Percentiles rank a stretch among this genome's conserved stretches.
phyloP scores from a whole-genome alignment of 257 asterid genomes.

The Plantago major region DNA sequence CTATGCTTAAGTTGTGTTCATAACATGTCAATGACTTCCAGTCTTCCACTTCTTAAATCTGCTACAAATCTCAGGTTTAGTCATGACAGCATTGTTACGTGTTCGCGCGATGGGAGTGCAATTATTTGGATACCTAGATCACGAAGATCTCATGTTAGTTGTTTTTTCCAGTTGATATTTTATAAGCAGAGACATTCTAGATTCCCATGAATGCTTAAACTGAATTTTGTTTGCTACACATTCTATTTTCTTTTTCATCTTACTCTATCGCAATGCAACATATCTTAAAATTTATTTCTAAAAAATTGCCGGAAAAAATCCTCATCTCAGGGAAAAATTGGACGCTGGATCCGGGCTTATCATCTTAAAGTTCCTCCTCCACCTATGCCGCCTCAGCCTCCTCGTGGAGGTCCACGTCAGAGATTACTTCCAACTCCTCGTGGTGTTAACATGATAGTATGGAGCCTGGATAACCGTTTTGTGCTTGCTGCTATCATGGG shows the following conservation, averaged over 20 bases:
- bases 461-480: slow-evolving; percentile 95
- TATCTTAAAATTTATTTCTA: not conserved
- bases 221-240: not conserved
- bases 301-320: not conserved
- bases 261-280: not conserved
- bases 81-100: slow-evolving; percentile 87
- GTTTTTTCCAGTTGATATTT: slow-evolving; percentile 21
- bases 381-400: slow-evolving; percentile 84
- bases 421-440: slow-evolving; percentile 96
- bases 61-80: slow-evolving; percentile 50
- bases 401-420: slow-evolving; percentile 95
- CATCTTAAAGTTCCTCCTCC: slow-evolving; percentile 99
- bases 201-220: slow-evolving; percentile 16
- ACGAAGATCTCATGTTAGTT: slow-evolving; percentile 78
- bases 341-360: slow-evolving; percentile 86
- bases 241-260: slow-evolving; percentile 8
- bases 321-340: slow-evolving; percentile 53
- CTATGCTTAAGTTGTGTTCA: slow-evolving; percentile 16
- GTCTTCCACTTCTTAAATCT: slow-evolving; percentile 23
- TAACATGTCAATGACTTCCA: slow-evolving; percentile 21
- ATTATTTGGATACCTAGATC: slow-evolving; percentile 90
- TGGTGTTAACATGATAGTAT: slow-evolving; percentile 88
- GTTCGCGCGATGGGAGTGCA: slow-evolving; percentile 99
- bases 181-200: not conserved
- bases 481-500: slow-evolving; percentile 99